These are phyloP conservation scores for Colletotrichum sp. DNA, from an alignment of 2,329 filamentous ascomycete genomes.

Conservation along the genomic window DNA sequence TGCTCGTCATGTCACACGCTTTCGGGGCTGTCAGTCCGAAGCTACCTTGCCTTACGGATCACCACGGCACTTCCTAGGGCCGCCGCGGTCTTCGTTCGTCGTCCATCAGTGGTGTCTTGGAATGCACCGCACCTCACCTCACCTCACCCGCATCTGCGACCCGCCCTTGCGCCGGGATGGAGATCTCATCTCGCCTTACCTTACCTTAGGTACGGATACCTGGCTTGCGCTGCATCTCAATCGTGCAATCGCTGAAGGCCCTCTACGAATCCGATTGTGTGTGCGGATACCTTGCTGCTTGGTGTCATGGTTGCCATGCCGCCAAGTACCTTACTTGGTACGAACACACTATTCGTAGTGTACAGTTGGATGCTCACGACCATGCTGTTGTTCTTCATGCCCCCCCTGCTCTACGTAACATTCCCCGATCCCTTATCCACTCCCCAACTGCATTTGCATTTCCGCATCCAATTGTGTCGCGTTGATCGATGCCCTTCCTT, in stretches of 20 bases:
- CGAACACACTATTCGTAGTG: background rate
- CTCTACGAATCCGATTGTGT: background rate
- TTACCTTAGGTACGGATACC: background rate
- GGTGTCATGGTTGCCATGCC: background rate
- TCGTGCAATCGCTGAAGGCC: background rate
- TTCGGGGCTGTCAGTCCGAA: background rate
- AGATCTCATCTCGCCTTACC: background rate
- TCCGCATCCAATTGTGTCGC: background rate
- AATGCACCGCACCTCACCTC: background rate
- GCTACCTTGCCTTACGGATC: background rate
- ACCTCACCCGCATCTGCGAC: background rate
- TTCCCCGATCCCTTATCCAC: background rate
- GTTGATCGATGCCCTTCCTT: conserved; percentile 5
- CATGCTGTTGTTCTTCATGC: background rate
- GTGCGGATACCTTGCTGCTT: background rate
- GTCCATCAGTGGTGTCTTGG: background rate
- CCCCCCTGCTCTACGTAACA: background rate
- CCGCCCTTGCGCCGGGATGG: background rate
- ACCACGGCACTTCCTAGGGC: background rate
- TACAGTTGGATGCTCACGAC: background rate
- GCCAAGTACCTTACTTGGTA: background rate
- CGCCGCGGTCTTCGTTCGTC: background rate
- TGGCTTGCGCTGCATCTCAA: background rate
- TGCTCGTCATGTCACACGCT: background rate
- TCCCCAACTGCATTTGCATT: background rate